phyloP scores from a whole-genome alignment of 495 filamentous ascomycete species.

The Aspergillus sparsus region DNA sequence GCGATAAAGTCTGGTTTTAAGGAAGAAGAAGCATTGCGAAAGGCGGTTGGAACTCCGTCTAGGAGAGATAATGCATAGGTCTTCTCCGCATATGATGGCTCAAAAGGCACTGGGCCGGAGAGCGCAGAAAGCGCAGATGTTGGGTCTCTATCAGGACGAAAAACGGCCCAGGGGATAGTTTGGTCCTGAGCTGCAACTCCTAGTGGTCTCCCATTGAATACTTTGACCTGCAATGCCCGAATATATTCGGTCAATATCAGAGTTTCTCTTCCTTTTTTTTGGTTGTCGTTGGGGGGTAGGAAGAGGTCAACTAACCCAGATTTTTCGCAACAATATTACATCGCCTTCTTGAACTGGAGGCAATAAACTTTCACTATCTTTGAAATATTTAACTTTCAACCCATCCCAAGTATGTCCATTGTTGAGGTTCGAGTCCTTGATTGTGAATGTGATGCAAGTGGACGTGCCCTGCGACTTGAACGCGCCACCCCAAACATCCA shows the following conservation, averaged over 20 bases:
- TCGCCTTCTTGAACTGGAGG: slow-evolving; percentile 46
- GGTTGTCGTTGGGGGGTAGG: background rate
- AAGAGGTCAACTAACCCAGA: slow-evolving; percentile 37
- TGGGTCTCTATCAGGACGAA: slow-evolving; percentile 33
- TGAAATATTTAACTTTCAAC: slow-evolving; percentile 55
- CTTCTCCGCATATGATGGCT: slow-evolving; percentile 33
- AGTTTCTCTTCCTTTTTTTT: background rate
- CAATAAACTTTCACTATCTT: slow-evolving; percentile 35
- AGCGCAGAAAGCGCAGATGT: slow-evolving; percentile 27
- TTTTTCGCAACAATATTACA: slow-evolving; percentile 47
- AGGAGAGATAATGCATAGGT: slow-evolving; percentile 33
- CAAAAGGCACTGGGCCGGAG: slow-evolving; percentile 35
- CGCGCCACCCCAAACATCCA: slow-evolving; percentile 39
- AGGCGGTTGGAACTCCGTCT: slow-evolving; percentile 20
- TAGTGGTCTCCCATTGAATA: slow-evolving; percentile 24
- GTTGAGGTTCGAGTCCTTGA: slow-evolving; percentile 44
- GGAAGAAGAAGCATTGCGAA: slow-evolving; percentile 17
- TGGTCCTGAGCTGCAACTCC: slow-evolving; percentile 35
- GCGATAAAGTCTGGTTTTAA: slow-evolving; percentile 18
- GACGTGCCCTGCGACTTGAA: slow-evolving; percentile 35
- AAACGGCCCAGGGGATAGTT: slow-evolving; percentile 41
- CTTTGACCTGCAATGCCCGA: slow-evolving; percentile 26
- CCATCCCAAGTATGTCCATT: slow-evolving; percentile 40
- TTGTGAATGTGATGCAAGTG: slow-evolving; percentile 49
- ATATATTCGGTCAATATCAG: slow-evolving; percentile 11